Conservation (phyloP, 2,329 filamentous ascomycete species). For the Penicillium oxalicum region DNA sequence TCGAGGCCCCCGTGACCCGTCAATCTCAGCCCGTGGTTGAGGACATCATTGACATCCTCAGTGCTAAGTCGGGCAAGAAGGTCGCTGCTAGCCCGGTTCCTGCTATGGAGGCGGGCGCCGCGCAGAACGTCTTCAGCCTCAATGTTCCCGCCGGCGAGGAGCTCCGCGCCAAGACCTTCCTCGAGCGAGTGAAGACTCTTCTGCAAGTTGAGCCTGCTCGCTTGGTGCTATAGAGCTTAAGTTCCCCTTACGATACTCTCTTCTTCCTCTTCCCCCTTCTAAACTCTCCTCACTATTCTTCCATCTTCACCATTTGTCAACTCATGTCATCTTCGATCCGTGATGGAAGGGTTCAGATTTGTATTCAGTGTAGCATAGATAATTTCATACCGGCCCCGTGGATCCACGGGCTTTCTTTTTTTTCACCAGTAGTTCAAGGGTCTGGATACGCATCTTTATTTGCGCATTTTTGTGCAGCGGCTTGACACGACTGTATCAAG, state of each 20-base stretch:
- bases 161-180: conserved; percentile 71
- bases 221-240: conserved; percentile 51
- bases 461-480: not conserved
- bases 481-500: too few species aligned
- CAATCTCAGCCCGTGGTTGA: conserved; percentile 43
- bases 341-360: conserved; percentile 10
- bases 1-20: conserved; percentile 36
- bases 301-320: conserved; percentile 11
- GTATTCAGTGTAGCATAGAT: conserved; percentile 27
- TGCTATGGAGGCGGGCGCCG: conserved; percentile 39
- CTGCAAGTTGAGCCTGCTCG: conserved; percentile 74
- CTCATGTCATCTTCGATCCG: conserved; percentile 12
- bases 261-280: not conserved
- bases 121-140: conserved; percentile 74
- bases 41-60: conserved; percentile 81
- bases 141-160: conserved; percentile 74
- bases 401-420: not conserved
- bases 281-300: not conserved
- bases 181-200: conserved; percentile 78
- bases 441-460: not conserved
- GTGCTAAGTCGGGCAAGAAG: conserved; percentile 42
- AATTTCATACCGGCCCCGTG: conserved; percentile 18
- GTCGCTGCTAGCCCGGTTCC: conserved; percentile 19
- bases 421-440: not conserved
- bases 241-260: conserved; percentile 10